Base-by-base conservation (phyloP, 2,329 filamentous ascomycete species). In the Plenodomus biglobosus region DNA sequence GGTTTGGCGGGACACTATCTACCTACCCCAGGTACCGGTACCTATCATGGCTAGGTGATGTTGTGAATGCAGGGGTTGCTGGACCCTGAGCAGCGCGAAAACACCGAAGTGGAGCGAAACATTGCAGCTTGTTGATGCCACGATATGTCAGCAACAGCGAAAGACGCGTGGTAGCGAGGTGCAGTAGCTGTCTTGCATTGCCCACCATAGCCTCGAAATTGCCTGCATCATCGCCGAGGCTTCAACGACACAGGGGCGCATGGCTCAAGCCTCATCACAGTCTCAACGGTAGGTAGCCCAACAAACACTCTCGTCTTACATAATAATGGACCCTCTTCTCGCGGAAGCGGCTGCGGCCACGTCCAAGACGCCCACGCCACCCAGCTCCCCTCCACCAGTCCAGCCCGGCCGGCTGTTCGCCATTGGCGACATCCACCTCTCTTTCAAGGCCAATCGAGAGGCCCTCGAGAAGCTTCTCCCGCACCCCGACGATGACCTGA, bases 371-470 rank as follows among this genome's bases (percentile, higher is more conserved):
- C 51, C 52, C 10, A 44, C 36, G 42, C 40, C 44, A 44, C 52
- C 48, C 24, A 51, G 46, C 21, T 49, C 42, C 18, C 52, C 49
- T 32, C 46, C 52, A 20, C 49, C 48, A 3, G 48, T 42, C 10
- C 54, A 41, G 24, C 56, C 59, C 1, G 62, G 63, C 36, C 61
- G 59, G 19, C 66, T 78, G n/a, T 77, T 71, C 64, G 75, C 75
- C 21, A 77, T 78, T 48, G 62, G 68, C 54, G 75, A 78, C 59
- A 71, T 77, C 36, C 75, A 78, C 53, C 65, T 78, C 48, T 75
- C 73, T 17, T 77, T 73, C 70, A 76, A 76, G 50, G 63, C 61
- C 44, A 78, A 78, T 48, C 69, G 70, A 41, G 73, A 76, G 46
- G 75, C 73, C 21, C 72, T 74, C 50, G 71, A 70, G 40, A 68